Evolutionary conservation across 1,139 yeast genomes (phyloP).

Genomic region (Lodderomyces parapsilosis): DNA sequence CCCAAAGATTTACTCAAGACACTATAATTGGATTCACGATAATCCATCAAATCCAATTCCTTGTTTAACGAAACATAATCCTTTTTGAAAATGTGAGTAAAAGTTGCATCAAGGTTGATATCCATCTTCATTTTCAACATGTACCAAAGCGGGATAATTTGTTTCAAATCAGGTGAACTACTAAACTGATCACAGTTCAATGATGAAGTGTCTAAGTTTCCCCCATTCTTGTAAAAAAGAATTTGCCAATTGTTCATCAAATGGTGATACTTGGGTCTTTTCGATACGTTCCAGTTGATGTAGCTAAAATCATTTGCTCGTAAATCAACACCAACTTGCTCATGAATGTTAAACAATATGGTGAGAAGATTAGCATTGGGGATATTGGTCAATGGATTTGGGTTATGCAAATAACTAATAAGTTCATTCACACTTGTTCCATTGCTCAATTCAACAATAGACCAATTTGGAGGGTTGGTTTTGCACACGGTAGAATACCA

Average conservation of each 20-base stretch:
- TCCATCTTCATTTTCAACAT: slow-evolving; percentile 65
- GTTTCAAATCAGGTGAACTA: slow-evolving; percentile 54
- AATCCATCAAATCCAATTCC: slow-evolving; percentile 34
- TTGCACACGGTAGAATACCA: slow-evolving; percentile 48
- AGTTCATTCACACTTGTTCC: slow-evolving; percentile 53
- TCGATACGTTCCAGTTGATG: slow-evolving; percentile 59
- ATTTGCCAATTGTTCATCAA: slow-evolving; percentile 66
- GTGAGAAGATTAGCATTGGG: slow-evolving; percentile 62
- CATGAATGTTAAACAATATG: slow-evolving; percentile 70
- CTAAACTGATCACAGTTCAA: slow-evolving; percentile 50
- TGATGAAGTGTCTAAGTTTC: slow-evolving; percentile 54
- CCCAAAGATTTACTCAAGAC: slow-evolving; percentile 58
- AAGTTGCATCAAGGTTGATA: slow-evolving; percentile 55
- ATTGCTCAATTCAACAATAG: slow-evolving; percentile 54
- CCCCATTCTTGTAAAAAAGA: slow-evolving; percentile 58
- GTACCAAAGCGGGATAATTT: slow-evolving; percentile 61
- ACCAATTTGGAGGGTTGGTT: slow-evolving; percentile 16
- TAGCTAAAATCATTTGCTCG: slow-evolving; percentile 24
- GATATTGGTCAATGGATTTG: slow-evolving; percentile 17
- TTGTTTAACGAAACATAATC: slow-evolving; percentile 67
- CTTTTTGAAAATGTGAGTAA: slow-evolving; percentile 56
- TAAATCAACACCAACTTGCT: slow-evolving; percentile 58
- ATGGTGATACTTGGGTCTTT: slow-evolving; percentile 54
- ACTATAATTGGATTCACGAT: slow-evolving; percentile 48
- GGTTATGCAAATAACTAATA: slow-evolving; percentile 31